phyloP scores from a whole-genome alignment of 352 stramenopile genomes.

The Aphanomyces astaci region DNA sequence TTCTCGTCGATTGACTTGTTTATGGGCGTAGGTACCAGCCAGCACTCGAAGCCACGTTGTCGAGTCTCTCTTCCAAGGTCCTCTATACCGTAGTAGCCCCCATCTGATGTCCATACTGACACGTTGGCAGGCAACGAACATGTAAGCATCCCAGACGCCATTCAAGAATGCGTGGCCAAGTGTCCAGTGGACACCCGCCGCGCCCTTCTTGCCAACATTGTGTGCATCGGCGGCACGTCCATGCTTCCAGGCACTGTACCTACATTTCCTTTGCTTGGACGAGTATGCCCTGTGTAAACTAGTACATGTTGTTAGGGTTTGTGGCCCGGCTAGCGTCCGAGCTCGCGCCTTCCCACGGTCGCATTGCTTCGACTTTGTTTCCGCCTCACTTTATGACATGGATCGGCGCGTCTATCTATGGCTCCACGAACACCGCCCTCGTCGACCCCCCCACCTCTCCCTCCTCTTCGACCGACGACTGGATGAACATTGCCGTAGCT shows the following conservation, averaged over 20 bases:
- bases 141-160: slow-evolving; percentile 44
- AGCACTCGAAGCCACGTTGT: slow-evolving; percentile 21
- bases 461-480: too few species aligned
- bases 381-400: slow-evolving; percentile 65
- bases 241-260: slow-evolving; percentile 76
- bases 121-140: slow-evolving; percentile 33
- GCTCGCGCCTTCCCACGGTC: slow-evolving; percentile 25
- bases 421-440: slow-evolving; percentile 43
- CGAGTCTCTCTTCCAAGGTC: slow-evolving; percentile 31
- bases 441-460: too few species aligned
- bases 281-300: not conserved
- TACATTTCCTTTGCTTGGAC: too few species aligned
- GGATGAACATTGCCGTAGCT: not conserved
- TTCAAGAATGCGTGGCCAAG: slow-evolving; percentile 48
- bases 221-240: slow-evolving; percentile 58
- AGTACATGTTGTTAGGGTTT: slow-evolving; percentile 34
- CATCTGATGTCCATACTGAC: not conserved
- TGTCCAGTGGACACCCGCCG: slow-evolving; percentile 54
- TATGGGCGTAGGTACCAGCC: slow-evolving; percentile 24
- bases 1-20: not conserved
- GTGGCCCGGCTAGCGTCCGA: slow-evolving; percentile 42
- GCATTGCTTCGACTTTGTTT: slow-evolving; percentile 47
- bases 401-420: slow-evolving; percentile 73
- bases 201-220: slow-evolving; percentile 61
- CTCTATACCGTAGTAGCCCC: not conserved